These are phyloP conservation scores for Scheffersomyces segobiensis DNA, from an alignment of 1,139 yeast species.

Conservation along the genomic window DNA sequence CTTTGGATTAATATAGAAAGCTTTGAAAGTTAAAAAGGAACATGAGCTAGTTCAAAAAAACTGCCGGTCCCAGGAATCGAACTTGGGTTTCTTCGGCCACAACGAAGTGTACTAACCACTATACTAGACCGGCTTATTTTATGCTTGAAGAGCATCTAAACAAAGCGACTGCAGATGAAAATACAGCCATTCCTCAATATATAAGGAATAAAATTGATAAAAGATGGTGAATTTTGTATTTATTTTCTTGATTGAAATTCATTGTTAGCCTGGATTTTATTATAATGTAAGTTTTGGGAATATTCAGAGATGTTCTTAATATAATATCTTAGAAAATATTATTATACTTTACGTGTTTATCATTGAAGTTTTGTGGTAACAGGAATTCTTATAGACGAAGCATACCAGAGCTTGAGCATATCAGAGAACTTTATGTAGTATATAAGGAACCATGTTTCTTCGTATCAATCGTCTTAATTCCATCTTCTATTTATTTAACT, in stretches of 20 bases:
- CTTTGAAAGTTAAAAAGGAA: no score
- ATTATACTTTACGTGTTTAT: no score
- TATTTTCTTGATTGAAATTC: no score
- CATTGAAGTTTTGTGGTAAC: no score
- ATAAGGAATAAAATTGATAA: no score
- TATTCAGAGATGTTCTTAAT: no score
- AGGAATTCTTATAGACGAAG: background rate
- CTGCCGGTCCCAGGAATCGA: conserved; percentile 49
- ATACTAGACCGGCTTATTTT: conserved; percentile 38
- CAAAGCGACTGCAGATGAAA: background rate
- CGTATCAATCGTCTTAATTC: background rate
- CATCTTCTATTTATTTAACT: no score
- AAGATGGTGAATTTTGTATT: no score
- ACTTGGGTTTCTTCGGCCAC: conserved; percentile 50
- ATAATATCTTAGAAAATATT: no score
- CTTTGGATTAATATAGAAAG: no score
- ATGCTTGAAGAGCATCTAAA: background rate
- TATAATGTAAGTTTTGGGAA: no score
- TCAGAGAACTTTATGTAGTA: background rate
- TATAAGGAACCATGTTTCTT: background rate
- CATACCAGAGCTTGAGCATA: background rate
- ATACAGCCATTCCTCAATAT: background rate
- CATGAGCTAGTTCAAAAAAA: conserved; percentile 15
- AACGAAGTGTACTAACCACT: conserved; percentile 49
- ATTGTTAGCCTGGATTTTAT: no score